Conservation (phyloP, 352 stramenopile species). For the Phytophthora citrophthora region DNA sequence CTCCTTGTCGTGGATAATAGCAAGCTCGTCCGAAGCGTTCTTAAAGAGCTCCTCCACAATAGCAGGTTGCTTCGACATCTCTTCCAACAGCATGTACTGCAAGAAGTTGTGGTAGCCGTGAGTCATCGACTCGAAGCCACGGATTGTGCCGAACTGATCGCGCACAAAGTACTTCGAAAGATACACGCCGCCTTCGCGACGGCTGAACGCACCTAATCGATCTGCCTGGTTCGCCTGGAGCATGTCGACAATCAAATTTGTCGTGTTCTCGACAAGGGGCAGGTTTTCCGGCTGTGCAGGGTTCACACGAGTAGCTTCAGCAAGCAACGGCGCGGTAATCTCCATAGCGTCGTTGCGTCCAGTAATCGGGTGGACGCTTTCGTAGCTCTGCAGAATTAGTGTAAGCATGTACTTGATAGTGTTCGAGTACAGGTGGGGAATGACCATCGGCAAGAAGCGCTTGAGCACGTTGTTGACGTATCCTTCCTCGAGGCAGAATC, state of each 20-base stretch:
- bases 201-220: conserved; percentile 80
- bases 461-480: conserved; percentile 87
- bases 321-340: conserved; percentile 71
- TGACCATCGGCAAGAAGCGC: conserved; percentile 74
- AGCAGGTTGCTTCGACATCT: conserved; percentile 75
- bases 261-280: conserved; percentile 75
- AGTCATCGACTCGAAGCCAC: conserved; percentile 87
- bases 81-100: conserved; percentile 89
- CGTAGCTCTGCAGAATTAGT: conserved; percentile 88
- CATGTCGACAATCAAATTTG: conserved; percentile 85
- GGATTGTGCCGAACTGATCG: conserved; percentile 90
- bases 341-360: conserved; percentile 89
- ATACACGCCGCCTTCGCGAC: conserved; percentile 81
- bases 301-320: conserved; percentile 54
- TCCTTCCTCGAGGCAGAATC: conserved; percentile 86
- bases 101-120: conserved; percentile 92
- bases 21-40: conserved; percentile 70
- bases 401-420: conserved; percentile 92
- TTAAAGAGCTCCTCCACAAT: conserved; percentile 76
- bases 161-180: conserved; percentile 91
- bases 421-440: conserved; percentile 87
- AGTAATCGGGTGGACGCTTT: conserved; percentile 89
- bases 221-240: conserved; percentile 89
- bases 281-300: conserved; percentile 45
- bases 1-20: conserved; percentile 53